Base-by-base conservation (phyloP, 169 alveolate species). In the Plasmodium gallinaceum region DNA sequence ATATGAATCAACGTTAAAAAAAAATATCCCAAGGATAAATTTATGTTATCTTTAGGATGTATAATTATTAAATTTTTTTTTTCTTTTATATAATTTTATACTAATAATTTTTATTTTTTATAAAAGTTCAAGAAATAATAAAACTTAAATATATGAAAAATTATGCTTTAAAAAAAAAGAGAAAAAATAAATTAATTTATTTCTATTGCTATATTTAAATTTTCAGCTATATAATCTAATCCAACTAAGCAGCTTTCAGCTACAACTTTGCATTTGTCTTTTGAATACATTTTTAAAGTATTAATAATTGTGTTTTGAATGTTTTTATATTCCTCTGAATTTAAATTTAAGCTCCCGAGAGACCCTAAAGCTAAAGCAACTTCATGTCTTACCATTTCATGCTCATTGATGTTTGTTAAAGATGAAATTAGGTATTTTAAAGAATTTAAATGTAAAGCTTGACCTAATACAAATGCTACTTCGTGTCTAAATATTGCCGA, bases 281-380 rank as follows among this genome's bases (percentile, higher is more conserved):
- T 54, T 7, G 93, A 76, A 43, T 68, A 92, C 12, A 45, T 92
- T 70, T 70, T 70, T 24, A 92, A 76, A 6, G 95, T 88, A 45
- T 85, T 69, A 52, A 80, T 80, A 80, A 80, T 80, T 20, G 37
- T 62, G 45, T 60, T 43, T 54, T 80, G 90, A 18, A 69, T 73
- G 46, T 66, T 69, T 66, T 80, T 80, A 80, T 80, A 80, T 68
- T 80, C 90, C 51, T 80, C 57, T n/a, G 90, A 80, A 80, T 65
- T 92, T 57, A 92, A 78, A 76, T 94, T 95, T 54, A 71, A 60
- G 20, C 95, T 89, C 51, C 95, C 98, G 37, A 96, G 93, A 14
- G 97, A 94, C 0, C 98, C 98, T 10, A 97, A 91, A 6, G 98
- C 98, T 60, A 96, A 93, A 18, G 98, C 98, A 7, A 97, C 98